Evolutionary conservation across 2,329 filamentous ascomycete genomes (phyloP).

Genomic region (Fusarium temperatum): DNA sequence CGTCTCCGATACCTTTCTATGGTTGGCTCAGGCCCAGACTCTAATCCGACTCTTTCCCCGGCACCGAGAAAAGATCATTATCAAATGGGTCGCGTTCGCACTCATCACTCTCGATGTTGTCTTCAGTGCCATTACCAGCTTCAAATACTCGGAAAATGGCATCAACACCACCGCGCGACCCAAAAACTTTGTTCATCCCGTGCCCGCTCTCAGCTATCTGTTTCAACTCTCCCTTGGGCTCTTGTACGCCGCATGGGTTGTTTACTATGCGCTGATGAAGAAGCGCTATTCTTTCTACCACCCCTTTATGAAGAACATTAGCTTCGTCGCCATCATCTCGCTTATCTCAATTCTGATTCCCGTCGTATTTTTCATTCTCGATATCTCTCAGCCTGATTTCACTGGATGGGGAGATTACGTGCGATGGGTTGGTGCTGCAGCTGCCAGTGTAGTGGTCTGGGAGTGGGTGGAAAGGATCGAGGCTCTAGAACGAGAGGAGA

Average conservation of each 20-base stretch:
- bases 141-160: slow-evolving; percentile 64
- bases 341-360: slow-evolving; percentile 85
- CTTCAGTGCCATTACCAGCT: slow-evolving; percentile 92
- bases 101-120: slow-evolving; percentile 90
- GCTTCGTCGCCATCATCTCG: slow-evolving; percentile 80
- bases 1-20: slow-evolving; percentile 95
- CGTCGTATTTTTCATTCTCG: slow-evolving; percentile 91
- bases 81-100: slow-evolving; percentile 97
- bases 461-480: slow-evolving; percentile 98
- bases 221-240: slow-evolving; percentile 89
- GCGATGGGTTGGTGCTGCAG: slow-evolving; percentile 93
- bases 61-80: slow-evolving; percentile 96
- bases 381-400: slow-evolving; percentile 85
- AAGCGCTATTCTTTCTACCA: slow-evolving; percentile 92
- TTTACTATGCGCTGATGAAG: slow-evolving; percentile 93
- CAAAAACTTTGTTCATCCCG: slow-evolving; percentile 83
- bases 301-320: slow-evolving; percentile 88
- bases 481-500: slow-evolving; percentile 88
- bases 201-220: slow-evolving; percentile 89
- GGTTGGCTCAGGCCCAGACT: slow-evolving; percentile 97
- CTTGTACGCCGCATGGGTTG: slow-evolving; percentile 91
- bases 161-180: slow-evolving; percentile 68
- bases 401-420: slow-evolving; percentile 96
- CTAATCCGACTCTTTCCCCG: slow-evolving; percentile 94
- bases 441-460: slow-evolving; percentile 96